phyloP scores from a whole-genome alignment of 345 rosid species.

The Angophora floribunda region DNA sequence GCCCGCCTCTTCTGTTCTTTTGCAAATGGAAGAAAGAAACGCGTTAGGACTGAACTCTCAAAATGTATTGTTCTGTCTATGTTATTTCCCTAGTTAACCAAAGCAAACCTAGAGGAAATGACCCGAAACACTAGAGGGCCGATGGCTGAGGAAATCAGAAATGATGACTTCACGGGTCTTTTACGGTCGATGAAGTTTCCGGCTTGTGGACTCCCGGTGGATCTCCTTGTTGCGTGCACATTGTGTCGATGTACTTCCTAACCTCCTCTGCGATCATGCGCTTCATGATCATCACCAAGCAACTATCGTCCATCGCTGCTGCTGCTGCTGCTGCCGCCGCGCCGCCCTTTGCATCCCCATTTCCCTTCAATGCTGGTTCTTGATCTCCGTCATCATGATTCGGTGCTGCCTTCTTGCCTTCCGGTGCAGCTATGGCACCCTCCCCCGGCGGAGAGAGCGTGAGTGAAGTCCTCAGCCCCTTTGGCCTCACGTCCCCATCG shows the following conservation, averaged over 20 bases:
- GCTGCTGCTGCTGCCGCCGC: not conserved
- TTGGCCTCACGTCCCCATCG: not conserved
- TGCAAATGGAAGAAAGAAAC: not conserved
- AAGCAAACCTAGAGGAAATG: not conserved
- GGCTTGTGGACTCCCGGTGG: not conserved
- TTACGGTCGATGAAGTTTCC: not conserved
- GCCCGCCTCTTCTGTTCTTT: not conserved
- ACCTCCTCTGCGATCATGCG: constrained; percentile 51
- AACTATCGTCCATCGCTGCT: constrained; percentile 10
- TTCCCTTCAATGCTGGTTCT: not conserved
- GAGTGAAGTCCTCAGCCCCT: constrained; percentile 25
- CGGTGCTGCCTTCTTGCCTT: not conserved
- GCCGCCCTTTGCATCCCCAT: not conserved
- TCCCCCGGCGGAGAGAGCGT: constrained; percentile 43
- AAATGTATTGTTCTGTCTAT: not conserved
- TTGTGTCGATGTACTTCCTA: constrained; percentile 27
- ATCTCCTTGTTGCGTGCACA: constrained; percentile 6
- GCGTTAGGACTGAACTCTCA: not conserved
- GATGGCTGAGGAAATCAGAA: not conserved
- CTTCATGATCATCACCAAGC: constrained; percentile 31
- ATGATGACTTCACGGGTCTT: not conserved
- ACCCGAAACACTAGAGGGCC: not conserved
- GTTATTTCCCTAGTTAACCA: not conserved
- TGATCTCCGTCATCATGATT: not conserved
- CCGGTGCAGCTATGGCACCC: not conserved